These are phyloP conservation scores for Melampsora occidentalis DNA, from an alignment of 1,284 basidiomycete genomes.

Conservation along the genomic window DNA sequence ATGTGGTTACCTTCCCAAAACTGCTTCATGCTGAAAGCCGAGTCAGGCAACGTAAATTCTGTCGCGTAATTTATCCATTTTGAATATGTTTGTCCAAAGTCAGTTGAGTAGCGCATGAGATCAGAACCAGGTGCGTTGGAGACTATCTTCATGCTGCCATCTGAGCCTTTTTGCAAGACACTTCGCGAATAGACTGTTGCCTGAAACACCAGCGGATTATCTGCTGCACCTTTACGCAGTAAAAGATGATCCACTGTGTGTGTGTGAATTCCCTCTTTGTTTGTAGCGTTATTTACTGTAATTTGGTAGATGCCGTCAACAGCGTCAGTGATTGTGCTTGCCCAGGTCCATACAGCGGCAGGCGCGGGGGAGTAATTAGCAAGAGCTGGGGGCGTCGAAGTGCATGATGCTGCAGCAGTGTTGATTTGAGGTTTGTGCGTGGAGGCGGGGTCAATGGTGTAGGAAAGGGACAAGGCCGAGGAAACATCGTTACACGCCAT, in stretches of 20 bases:
- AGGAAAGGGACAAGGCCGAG: slow-evolving; percentile 62
- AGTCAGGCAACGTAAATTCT: slow-evolving; percentile 64
- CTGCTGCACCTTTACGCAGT: slow-evolving; percentile 68
- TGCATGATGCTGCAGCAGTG: slow-evolving; percentile 65
- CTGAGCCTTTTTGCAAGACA: slow-evolving; percentile 62
- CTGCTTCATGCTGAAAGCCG: slow-evolving; percentile 59
- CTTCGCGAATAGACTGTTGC: slow-evolving; percentile 69
- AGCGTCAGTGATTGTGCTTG: slow-evolving; percentile 67
- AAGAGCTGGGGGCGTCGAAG: slow-evolving; percentile 59
- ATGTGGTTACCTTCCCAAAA: slow-evolving; percentile 82
- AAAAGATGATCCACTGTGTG: slow-evolving; percentile 70
- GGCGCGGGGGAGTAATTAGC: slow-evolving; percentile 56
- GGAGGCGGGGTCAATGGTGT: slow-evolving; percentile 38
- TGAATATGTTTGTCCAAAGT: slow-evolving; percentile 81
- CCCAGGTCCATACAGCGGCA: slow-evolving; percentile 63
- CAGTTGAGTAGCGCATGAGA: slow-evolving; percentile 74
- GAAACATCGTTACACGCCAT: slow-evolving; percentile 74
- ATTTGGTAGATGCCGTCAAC: slow-evolving; percentile 77
- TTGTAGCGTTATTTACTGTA: slow-evolving; percentile 63
- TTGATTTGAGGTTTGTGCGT: slow-evolving; percentile 56
- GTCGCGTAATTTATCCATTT: slow-evolving; percentile 73
- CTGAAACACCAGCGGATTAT: slow-evolving; percentile 79
- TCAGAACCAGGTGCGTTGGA: slow-evolving; percentile 83
- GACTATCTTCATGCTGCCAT: slow-evolving; percentile 66
- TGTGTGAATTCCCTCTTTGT: slow-evolving; percentile 57